Percentiles rank a stretch among this genome's conserved stretches.
Conservation (phyloP, 2,329 filamentous ascomycete genomes). For the Fonsecaea monophora region DNA sequence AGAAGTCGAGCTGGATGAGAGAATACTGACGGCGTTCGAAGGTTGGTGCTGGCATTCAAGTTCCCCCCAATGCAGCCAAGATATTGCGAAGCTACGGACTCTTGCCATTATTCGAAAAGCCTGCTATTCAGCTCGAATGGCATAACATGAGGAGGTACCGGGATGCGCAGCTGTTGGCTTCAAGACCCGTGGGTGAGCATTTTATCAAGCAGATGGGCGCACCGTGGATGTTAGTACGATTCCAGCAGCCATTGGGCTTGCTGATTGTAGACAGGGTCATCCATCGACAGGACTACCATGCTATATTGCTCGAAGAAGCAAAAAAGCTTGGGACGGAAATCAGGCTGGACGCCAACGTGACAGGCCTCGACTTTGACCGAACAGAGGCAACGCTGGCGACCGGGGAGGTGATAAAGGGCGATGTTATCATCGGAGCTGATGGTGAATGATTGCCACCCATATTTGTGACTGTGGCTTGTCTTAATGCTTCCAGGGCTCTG, state of each 20-base stretch:
- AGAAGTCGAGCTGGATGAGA: background rate
- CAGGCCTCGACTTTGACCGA: constrained; percentile 38
- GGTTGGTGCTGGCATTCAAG: constrained; percentile 46
- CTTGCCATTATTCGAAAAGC: constrained; percentile 36
- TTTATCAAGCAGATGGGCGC: constrained; percentile 18
- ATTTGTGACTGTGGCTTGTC: background rate
- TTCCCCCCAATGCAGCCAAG: constrained; percentile 44
- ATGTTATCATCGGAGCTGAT: constrained; percentile 58
- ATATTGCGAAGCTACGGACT: constrained; percentile 43
- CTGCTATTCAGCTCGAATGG: constrained; percentile 41
- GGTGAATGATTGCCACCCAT: constrained; percentile 40
- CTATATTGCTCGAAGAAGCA: constrained; percentile 51
- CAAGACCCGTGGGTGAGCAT: constrained; percentile 21
- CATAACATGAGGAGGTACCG: constrained; percentile 43
- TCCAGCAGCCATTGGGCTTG: too few species aligned
- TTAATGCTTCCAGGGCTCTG: constrained; percentile 45
- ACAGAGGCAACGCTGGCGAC: constrained; percentile 42
- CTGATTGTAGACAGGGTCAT: constrained; percentile 38
- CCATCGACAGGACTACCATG: constrained; percentile 58
- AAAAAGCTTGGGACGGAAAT: constrained; percentile 49
- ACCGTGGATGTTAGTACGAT: constrained; percentile 9
- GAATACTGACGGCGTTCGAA: background rate
- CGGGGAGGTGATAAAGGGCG: constrained; percentile 35
- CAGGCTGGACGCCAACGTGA: constrained; percentile 39
- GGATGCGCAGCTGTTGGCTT: constrained; percentile 43